phyloP scores from a whole-genome alignment of 202 grass and related monocot species.

The Brachypodium distachyon region DNA sequence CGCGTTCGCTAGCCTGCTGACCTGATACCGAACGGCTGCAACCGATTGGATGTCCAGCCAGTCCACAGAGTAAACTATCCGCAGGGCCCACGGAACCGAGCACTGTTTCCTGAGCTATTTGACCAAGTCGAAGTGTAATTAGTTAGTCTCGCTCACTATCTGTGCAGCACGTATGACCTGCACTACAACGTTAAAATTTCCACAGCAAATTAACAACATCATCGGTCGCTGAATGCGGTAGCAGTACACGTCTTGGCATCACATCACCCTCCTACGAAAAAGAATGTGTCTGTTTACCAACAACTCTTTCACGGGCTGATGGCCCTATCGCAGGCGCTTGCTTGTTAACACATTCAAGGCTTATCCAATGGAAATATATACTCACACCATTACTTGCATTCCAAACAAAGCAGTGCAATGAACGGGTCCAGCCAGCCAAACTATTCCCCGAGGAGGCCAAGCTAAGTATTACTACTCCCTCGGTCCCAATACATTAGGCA shows the following conservation, averaged over 20 bases:
- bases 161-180: not conserved
- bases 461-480: not conserved
- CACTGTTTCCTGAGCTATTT: not conserved
- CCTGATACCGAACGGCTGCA: not conserved
- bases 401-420: conserved; percentile 19
- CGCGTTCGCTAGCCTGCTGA: not conserved
- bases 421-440: not conserved
- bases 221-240: not conserved
- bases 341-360: not conserved
- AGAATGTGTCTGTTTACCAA: not conserved
- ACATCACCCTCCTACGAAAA: too few relatives aligned
- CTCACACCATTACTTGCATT: conserved; percentile 7
- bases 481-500: too few relatives aligned
- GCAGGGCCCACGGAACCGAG: not conserved
- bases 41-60: too few relatives aligned
- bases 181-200: not conserved
- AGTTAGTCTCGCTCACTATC: not conserved
- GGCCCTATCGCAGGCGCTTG: not conserved
- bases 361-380: not conserved
- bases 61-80: not conserved
- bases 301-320: not conserved
- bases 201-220: not conserved
- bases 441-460: not conserved
- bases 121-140: not conserved
- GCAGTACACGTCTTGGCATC: not conserved